Evolutionary conservation across 805 yeast species (phyloP).

Genomic region (Candida takata): DNA sequence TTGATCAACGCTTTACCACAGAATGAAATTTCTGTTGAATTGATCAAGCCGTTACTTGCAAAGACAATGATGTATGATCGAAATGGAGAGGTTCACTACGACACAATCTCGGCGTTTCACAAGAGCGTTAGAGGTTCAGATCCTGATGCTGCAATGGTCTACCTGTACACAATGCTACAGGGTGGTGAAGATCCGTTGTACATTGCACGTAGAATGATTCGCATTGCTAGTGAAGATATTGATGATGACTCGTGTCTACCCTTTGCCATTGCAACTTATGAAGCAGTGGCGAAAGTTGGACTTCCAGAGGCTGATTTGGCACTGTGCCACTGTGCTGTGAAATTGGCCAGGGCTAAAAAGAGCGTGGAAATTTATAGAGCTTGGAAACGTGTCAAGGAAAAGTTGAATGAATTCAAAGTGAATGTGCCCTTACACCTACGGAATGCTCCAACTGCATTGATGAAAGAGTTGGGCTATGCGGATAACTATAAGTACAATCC

Average conservation of each 20-base stretch:
- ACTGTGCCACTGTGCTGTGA: slow-evolving; percentile 89
- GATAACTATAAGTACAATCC: slow-evolving; percentile 89
- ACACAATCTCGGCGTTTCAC: slow-evolving; percentile 92
- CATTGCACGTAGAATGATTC: slow-evolving; percentile 82
- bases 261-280: slow-evolving; percentile 78
- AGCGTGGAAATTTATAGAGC: slow-evolving; percentile 84
- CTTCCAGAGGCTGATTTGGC: slow-evolving; percentile 91
- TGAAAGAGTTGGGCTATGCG: slow-evolving; percentile 85
- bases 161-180: slow-evolving; percentile 77
- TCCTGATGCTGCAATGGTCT: slow-evolving; percentile 84
- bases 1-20: slow-evolving; percentile 29
- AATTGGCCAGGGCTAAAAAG: slow-evolving; percentile 78
- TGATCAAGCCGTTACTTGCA: slow-evolving; percentile 35
- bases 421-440: slow-evolving; percentile 69
- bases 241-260: slow-evolving; percentile 80
- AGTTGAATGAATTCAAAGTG: slow-evolving; percentile 48
- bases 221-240: slow-evolving; percentile 92
- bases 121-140: slow-evolving; percentile 86
- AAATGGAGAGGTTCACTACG: slow-evolving; percentile 90
- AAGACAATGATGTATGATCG: slow-evolving; percentile 70
- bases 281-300: slow-evolving; percentile 84
- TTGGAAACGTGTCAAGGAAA: slow-evolving; percentile 56
- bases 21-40: slow-evolving; percentile 6
- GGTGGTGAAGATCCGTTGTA: slow-evolving; percentile 94
- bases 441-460: slow-evolving; percentile 89